Base-by-base conservation (phyloP, 1,284 basidiomycete species). In the Sanghuangporus weigelae region DNA sequence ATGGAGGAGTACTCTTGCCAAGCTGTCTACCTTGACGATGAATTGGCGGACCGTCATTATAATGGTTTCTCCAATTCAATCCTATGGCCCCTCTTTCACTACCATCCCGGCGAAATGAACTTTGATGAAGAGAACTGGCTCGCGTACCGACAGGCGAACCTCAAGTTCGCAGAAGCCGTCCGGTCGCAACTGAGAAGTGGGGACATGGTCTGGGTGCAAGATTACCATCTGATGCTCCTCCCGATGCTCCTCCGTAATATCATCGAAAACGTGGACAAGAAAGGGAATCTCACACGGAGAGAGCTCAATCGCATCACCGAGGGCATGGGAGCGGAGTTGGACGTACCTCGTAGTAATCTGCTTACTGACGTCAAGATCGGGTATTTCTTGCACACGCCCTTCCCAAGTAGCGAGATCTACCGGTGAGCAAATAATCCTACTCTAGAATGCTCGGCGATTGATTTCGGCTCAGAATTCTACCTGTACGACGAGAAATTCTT, bases 41-140 rank as follows among this genome's bases (percentile, higher is more conserved):
- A 98, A 69, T 84, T 99, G 66, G 96, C 97, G 12, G 97, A 99
- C 76, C 86, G 90, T 62, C 96, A 98, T 76, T 99, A 99, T 82
- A 99, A 98, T 72, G 93, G 93, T 67, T 99, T 99, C 82, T 96
- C 95, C 69, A 99, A 99, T 81, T 97, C 95, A 57, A 99, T 99
- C 77, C 86, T 99, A 46, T 99, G 96, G 96, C 96, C 96, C 0
- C 82, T 99, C 55, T 98, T 99, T 83, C 96, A 99, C 76, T 99
- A 98, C 77, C 96, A 98, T 75, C 94, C 95, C 14, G 95, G 95
- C 68, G 95, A 98, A 78, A 99, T 99, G 95, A 97, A 95, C 78
- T 99, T 99, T 74, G 96, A 98, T 77, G 95, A 98, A 78, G 92
- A 92, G 72, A 93, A 98, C 76, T 99, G 96, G 96, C 85, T 91